Evolutionary conservation across 352 stramenopile species (phyloP).

Genomic region (Phytophthora vignae): DNA sequence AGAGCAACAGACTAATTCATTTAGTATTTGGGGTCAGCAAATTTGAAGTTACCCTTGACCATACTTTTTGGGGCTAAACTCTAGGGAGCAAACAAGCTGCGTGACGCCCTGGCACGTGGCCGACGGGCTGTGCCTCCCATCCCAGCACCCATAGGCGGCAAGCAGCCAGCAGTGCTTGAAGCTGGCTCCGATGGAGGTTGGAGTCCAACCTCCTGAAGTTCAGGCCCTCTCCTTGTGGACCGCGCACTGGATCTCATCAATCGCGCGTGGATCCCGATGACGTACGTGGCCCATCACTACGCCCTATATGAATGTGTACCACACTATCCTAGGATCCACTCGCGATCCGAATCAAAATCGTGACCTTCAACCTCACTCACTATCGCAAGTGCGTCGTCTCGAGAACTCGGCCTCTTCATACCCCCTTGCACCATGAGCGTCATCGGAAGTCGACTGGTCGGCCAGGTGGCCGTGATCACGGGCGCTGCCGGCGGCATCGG

Average conservation of each 20-base stretch:
- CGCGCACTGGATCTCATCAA: conserved; percentile 30
- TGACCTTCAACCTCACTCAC: conserved; percentile 18
- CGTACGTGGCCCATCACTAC: conserved; percentile 8
- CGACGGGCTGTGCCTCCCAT: conserved; percentile 22
- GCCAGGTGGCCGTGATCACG: conserved; percentile 86
- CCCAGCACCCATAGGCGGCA: conserved; percentile 5
- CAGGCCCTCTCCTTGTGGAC: not conserved
- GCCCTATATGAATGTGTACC: conserved; percentile 1
- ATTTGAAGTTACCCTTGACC: conserved; percentile 24
- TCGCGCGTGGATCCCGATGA: conserved; percentile 12
- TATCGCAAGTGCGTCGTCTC: conserved; percentile 31
- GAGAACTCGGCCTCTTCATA: not conserved
- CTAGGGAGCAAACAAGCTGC: not conserved
- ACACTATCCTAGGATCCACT: conserved; percentile 1
- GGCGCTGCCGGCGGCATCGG: conserved; percentile 85
- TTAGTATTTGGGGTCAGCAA: conserved; percentile 6
- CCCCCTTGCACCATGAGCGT: conserved; percentile 45
- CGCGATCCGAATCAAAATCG: conserved; percentile 11
- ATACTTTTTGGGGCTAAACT: not conserved
- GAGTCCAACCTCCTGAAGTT: no score
- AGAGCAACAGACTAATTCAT: not conserved
- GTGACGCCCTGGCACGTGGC: not conserved
- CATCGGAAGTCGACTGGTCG: conserved; percentile 62
- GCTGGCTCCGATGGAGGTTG: not conserved
- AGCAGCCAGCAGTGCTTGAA: conserved; percentile 21